These are phyloP conservation scores for Colletotrichum endophyticum DNA, from an alignment of 2,329 filamentous ascomycete genomes.

Conservation along the genomic window DNA sequence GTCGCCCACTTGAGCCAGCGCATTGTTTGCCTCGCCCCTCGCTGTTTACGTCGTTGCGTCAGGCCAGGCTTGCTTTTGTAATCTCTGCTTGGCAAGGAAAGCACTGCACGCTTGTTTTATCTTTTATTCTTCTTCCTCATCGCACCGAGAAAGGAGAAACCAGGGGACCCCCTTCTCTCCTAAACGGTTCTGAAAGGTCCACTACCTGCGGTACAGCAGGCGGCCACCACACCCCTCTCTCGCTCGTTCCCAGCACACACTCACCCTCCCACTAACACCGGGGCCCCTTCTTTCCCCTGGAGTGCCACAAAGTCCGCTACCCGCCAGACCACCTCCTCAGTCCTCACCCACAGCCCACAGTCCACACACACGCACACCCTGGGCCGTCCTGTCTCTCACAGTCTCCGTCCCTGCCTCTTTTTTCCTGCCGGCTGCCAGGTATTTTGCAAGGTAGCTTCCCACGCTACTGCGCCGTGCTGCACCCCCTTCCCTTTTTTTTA, in stretches of 20 bases:
- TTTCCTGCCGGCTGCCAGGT: background rate
- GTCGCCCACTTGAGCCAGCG: background rate
- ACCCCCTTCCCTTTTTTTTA: background rate
- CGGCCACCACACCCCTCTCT: background rate
- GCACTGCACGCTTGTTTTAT: background rate
- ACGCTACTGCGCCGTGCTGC: background rate
- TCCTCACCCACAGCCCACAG: background rate
- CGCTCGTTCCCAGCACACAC: background rate
- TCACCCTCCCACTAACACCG: background rate
- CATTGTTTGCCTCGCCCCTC: background rate
- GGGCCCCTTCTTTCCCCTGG: background rate
- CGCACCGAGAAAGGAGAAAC: slow-evolving; percentile 12
- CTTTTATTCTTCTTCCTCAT: background rate
- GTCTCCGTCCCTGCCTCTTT: background rate
- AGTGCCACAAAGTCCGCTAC: slow-evolving; percentile 10
- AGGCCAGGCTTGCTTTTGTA: background rate
- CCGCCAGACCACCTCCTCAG: background rate
- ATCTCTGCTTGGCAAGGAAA: slow-evolving; percentile 12
- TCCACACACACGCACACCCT: background rate
- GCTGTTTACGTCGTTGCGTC: background rate
- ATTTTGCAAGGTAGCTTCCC: background rate
- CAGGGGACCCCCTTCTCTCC: slow-evolving; percentile 15
- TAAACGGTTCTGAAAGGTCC: slow-evolving; percentile 12
- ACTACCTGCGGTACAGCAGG: background rate
- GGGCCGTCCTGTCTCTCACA: background rate